Percentiles rank a stretch among this genome's conserved stretches.
Evolutionary conservation across 2,329 filamentous ascomycete species (phyloP).

Genomic region (Clonostachys solani): DNA sequence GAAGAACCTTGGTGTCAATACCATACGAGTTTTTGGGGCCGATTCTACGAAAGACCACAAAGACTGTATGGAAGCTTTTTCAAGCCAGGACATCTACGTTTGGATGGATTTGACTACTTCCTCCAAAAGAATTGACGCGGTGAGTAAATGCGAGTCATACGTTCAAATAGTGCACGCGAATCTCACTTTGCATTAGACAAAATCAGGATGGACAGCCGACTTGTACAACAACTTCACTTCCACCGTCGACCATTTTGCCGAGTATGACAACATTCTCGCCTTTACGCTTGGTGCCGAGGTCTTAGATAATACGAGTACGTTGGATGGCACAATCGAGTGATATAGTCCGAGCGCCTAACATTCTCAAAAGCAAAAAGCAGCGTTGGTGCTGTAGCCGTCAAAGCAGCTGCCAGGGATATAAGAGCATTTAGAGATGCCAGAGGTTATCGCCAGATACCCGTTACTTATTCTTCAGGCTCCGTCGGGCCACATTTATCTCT

Average conservation of each 20-base stretch:
- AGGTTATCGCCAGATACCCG: neutral
- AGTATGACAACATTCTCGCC: neutral
- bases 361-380: no score
- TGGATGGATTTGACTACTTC: neutral
- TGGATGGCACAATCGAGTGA: no score
- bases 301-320: neutral
- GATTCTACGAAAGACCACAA: neutral
- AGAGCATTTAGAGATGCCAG: neutral
- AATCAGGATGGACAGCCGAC: neutral
- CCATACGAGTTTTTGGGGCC: neutral
- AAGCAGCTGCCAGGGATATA: neutral
- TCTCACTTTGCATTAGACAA: neutral
- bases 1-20: neutral
- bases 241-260: neutral
- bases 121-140: neutral
- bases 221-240: neutral
- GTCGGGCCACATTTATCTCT: neutral
- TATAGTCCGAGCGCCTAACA: no score
- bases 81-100: neutral
- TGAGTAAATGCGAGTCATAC: neutral
- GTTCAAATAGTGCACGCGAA: no score
- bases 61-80: slow-evolving; percentile 1
- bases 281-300: neutral
- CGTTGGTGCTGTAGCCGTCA: neutral
- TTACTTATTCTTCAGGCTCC: neutral